Base-by-base conservation (phyloP, 768 basidiomycete species). In the Termitomyces sp. region DNA sequence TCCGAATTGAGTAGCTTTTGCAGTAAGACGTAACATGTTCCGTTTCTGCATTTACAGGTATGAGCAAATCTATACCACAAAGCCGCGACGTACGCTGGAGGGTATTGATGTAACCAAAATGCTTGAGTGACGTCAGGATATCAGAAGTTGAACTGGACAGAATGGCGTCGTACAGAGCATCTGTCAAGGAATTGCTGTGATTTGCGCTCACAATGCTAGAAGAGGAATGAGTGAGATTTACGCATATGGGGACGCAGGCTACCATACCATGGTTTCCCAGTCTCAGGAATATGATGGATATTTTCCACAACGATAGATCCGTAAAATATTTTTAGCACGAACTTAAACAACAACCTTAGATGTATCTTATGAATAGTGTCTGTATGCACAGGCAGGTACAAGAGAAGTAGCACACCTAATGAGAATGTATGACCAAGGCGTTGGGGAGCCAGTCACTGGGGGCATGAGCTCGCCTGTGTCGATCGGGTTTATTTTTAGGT, bases 281-380 rank as follows among this genome's bases (percentile, higher is more conserved):
- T 85, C 64, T 76, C 70, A 22, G 92, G 90, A 52, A 95, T 83
- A 52, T 83, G 72, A 47, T 91, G 74, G 4, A 76, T 75, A 66
- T 90, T 89, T 70, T 95, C 91, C 16, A 95, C 80, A 26, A 94
- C 89, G 56, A 95, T 92, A 10, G 87, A 83, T 1, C 90, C 90
- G 70, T 95, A 95, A 73, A 95, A 95, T 61, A 94, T 90, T 68
- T 90, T 90, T 65, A 95, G 84, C 2, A 93, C 91, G 63, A 94
- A 87, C 63, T 81, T 82, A 69, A 91, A 92, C 30, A 92, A 75
- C 18, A 85, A 67, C 36, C 89, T 91, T 53, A 38, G 24, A 28
- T 20, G 20, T 28, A 16, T 58, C 48, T 33, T 24, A 47, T n/a
- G 55, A 49, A 20, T 26, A 47, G 20, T 42, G 40, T 20, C 9